phyloP scores from a whole-genome alignment of 2,329 filamentous ascomycete genomes.

The Aspergillus sp. region DNA sequence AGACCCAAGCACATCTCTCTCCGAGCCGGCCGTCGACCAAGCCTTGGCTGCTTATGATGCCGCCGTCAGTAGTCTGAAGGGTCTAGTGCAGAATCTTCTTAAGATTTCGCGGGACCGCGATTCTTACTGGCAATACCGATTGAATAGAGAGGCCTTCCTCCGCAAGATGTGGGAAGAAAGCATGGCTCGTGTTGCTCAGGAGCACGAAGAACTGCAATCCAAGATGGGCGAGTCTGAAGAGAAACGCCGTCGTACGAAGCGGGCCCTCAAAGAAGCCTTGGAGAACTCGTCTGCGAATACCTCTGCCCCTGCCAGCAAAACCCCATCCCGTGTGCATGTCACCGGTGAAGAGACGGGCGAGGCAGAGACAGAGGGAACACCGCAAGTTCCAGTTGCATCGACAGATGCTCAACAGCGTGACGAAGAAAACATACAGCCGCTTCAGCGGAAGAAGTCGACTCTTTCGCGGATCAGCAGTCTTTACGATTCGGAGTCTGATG shows the following conservation, averaged over 20 bases:
- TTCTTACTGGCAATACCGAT: slow-evolving; percentile 91
- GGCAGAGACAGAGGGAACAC: slow-evolving; percentile 36
- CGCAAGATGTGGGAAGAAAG: slow-evolving; percentile 98
- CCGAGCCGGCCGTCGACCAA: slow-evolving; percentile 72
- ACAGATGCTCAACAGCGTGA: slow-evolving; percentile 11
- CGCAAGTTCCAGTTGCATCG: slow-evolving; percentile 10
- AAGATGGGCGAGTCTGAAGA: slow-evolving; percentile 85
- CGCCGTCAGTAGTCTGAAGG: slow-evolving; percentile 82
- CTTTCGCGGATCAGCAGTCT: slow-evolving; percentile 71
- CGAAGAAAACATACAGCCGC: slow-evolving; percentile 14
- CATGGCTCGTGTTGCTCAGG: slow-evolving; percentile 93
- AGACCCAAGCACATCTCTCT: slow-evolving; percentile 70
- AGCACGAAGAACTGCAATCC: slow-evolving; percentile 88
- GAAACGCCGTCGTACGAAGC: slow-evolving; percentile 86
- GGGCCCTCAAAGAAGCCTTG: slow-evolving; percentile 80
- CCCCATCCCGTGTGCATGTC: slow-evolving; percentile 30
- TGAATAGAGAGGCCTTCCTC: slow-evolving; percentile 88
- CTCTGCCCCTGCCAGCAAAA: slow-evolving; percentile 36
- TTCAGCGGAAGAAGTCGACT: slow-evolving; percentile 61
- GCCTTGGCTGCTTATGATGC: slow-evolving; percentile 84
- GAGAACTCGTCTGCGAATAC: slow-evolving; percentile 52
- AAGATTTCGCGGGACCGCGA: slow-evolving; percentile 93
- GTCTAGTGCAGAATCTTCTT: slow-evolving; percentile 78
- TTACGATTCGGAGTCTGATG: slow-evolving; percentile 73
- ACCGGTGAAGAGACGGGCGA: slow-evolving; percentile 33